Evolutionary conservation across 768 basidiomycete genomes (phyloP).

Genomic region (Xerocomellus chrysenteron): DNA sequence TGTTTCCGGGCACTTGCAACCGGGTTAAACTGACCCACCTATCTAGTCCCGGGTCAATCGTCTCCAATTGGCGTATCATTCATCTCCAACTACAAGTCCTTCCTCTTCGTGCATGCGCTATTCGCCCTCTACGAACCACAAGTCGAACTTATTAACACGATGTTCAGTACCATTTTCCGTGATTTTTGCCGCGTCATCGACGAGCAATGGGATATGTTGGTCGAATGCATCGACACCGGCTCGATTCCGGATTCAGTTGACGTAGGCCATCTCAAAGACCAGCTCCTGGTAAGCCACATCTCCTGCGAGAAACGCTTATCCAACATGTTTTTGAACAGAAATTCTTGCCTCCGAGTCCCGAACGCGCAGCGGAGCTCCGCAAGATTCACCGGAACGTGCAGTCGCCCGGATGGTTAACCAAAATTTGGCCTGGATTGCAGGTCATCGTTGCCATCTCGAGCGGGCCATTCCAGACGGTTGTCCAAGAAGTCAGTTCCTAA

Average conservation of each 20-base stretch:
- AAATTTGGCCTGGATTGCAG: conserved; percentile 19
- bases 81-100: conserved; percentile 21
- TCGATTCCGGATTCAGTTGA: conserved; percentile 16
- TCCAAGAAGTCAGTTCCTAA: conserved; percentile 15
- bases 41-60: conserved; percentile 15
- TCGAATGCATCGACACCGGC: conserved; percentile 17
- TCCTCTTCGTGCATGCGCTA: conserved; percentile 22
- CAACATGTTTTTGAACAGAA: not conserved
- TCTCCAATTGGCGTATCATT: conserved; percentile 18
- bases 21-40: not conserved
- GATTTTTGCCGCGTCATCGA: conserved; percentile 22
- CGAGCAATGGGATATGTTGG: conserved; percentile 20
- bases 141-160: conserved; percentile 20
- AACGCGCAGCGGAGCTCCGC: conserved; percentile 19
- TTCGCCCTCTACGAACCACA: conserved; percentile 23
- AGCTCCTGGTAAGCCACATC: not conserved
- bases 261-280: conserved; percentile 14
- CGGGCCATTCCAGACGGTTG: conserved; percentile 22
- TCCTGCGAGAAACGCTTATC: not conserved
- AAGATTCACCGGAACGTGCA: conserved; percentile 1
- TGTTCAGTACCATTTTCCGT: conserved; percentile 22
- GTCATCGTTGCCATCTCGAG: conserved; percentile 21
- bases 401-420: conserved; percentile 19
- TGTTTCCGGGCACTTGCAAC: not conserved
- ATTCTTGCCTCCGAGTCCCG: conserved; percentile 16